Evolutionary conservation across 371 early-diverging fungal species (phyloP).

Genomic region (Mortierella sp.): DNA sequence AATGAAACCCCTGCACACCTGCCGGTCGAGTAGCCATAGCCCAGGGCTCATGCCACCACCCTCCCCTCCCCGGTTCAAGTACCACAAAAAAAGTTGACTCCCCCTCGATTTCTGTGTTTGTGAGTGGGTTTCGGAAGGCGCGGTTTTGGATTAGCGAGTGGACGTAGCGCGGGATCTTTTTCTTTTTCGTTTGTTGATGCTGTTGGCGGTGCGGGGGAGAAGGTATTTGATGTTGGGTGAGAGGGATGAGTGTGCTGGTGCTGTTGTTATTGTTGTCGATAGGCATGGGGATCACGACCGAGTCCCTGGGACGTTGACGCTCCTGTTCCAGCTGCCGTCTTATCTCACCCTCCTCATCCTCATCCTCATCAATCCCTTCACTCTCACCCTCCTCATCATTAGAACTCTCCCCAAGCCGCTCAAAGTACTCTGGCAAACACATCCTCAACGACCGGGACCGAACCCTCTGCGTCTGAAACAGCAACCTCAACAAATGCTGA

Average conservation of each 20-base stretch:
- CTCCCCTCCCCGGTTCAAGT: slow-evolving; percentile 39
- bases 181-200: background rate
- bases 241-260: background rate
- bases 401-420: background rate
- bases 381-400: background rate
- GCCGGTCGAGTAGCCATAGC: slow-evolving; percentile 26
- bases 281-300: slow-evolving; percentile 9
- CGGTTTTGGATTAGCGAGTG: slow-evolving; percentile 47
- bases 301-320: background rate
- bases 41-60: slow-evolving; percentile 57
- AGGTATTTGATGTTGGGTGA: background rate
- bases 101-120: slow-evolving; percentile 49
- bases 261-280: background rate
- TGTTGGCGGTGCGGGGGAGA: background rate
- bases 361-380: slow-evolving; percentile 8
- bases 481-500: slow-evolving; percentile 43
- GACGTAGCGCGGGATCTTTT: slow-evolving; percentile 25
- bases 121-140: slow-evolving; percentile 40
- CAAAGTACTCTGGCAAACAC: slow-evolving; percentile 41
- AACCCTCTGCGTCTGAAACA: slow-evolving; percentile 49
- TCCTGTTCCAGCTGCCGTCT: background rate
- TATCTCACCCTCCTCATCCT: background rate
- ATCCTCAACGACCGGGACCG: slow-evolving; percentile 24
- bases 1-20: background rate
- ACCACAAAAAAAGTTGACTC: slow-evolving; percentile 51